Base-by-base conservation (phyloP, 2,329 filamentous ascomycete genomes). In the Fusarium proliferatum region DNA sequence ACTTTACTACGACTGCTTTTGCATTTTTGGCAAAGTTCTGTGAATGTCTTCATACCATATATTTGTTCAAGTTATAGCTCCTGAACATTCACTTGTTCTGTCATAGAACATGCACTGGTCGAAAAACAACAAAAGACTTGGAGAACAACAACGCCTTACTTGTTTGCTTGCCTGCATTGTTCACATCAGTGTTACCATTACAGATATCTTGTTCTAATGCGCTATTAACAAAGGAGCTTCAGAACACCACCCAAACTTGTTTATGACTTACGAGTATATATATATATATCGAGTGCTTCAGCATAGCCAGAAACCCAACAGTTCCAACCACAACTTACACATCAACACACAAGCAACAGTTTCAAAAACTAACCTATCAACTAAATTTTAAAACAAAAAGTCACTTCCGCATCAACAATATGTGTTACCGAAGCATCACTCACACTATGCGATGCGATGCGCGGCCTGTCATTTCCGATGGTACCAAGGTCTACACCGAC, bases 371-470 rank as follows among this genome's bases (percentile, higher is more conserved):
- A 43, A 23, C 15, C 8, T 15, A 53, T 39, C 51, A 16, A n/a
- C 16, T 33, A 42, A 7, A 21, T 42, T n/a, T 51, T 38, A 23
- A 38, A 52, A 41, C 63, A 52, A 11, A n/a, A 23, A 23, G 56
- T 30, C 51, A 51, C 13, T 53, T 28, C 38, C n/a, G 21, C 17
- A 65, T 33, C 51, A 12, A 8, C 36, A 59, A 16, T 33, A 79
- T 79, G 77, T 79, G 78, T 42, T 77, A 76, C 42, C 71, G 65
- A n/a, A 65, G 76, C 26, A 33, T 74, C 53, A 76, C 71, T 8
- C 80, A 81, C 64, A 78, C 66, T 6, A 68, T 81, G 52, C 51
- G 61, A 17, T 81, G 80, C 75, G 79, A 81, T 57, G 58, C 71
- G 39, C 76, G 80, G 10, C 78, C 79, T 9, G 21, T 79, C 57